Base-by-base conservation (phyloP, 129 eudicot species). In the Erigeron canadensis region DNA sequence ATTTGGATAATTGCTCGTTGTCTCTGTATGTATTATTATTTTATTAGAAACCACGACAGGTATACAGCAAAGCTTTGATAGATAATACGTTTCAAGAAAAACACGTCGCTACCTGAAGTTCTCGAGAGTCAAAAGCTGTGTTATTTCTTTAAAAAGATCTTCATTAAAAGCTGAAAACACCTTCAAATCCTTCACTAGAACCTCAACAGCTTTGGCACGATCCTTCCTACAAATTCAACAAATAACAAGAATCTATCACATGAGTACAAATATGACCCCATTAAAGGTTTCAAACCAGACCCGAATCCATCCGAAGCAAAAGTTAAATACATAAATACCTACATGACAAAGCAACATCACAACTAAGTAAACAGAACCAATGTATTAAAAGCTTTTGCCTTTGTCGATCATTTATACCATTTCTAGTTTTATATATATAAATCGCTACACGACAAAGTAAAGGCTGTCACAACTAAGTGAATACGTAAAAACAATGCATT, bases 161-260 rank as follows among this genome's bases (percentile, higher is more conserved):
- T 85, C 95, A 73, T 88, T 85, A 55, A 85, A 88, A 63, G 95
- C 86, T 7, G 95, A 85, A 67, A 88, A 88, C 66, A 83, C 95
- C 76, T 88, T 88, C 86, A 88, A 79, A 77, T 88, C 95, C 77
- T 88, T 88, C 74, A 88, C 90, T 65, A 88, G 75, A 59, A 88
- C 83, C 12, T 88, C 95, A 56, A 88, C 95, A 57, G 88, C 95
- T 81, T 85, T 88, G 67, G 91, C 80, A 43, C 91, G 95, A 77
- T 88, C 95, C 76, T 85, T 85, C 86, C 95, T 88, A 64, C 47
- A 76, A 46, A 37, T 41, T 69, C 40, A 21, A 77, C 10, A 22
- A 50, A 16, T n/a, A 2, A 28, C 59, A 70, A 19, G 76, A 66
- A 51, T 62, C 50, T 8, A 53, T 15, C 58, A 23, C 61, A 67